These are phyloP conservation scores for Pichiaceae sp. DNA, from an alignment of 1,139 yeast species.

Conservation along the genomic window DNA sequence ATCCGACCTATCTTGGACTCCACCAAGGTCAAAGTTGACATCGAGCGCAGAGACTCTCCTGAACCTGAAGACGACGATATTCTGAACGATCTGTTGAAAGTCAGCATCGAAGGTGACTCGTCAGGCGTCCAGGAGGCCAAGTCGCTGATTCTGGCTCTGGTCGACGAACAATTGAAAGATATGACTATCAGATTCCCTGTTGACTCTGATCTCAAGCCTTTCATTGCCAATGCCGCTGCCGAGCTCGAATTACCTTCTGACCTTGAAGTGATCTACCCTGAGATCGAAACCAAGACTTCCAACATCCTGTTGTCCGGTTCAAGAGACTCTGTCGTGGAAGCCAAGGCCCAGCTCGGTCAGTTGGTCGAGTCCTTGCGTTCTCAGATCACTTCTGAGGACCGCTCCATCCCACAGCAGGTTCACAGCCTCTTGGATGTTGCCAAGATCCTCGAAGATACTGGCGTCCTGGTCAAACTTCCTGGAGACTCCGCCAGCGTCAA, in stretches of 20 bases:
- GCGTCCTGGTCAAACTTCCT: conserved; percentile 62
- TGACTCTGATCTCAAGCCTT: conserved; percentile 41
- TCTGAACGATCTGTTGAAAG: conserved; percentile 47
- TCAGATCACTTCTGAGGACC: conserved; percentile 31
- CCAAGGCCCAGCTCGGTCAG: conserved; percentile 38
- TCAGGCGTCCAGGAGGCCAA: conserved; percentile 78
- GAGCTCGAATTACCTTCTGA: conserved; percentile 22
- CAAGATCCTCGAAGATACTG: conserved; percentile 41
- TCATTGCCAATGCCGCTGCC: conserved; percentile 33
- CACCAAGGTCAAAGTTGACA: conserved; percentile 68
- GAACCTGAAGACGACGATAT: conserved; percentile 36
- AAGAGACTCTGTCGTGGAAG: conserved; percentile 47
- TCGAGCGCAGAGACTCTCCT: conserved; percentile 36
- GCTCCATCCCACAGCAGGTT: conserved; percentile 39
- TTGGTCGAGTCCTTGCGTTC: conserved; percentile 39
- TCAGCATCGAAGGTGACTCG: conserved; percentile 74
- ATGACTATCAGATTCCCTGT: conserved; percentile 42
- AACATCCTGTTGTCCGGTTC: conserved; percentile 50
- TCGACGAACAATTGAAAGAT: conserved; percentile 63
- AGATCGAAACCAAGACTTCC: conserved; percentile 18
- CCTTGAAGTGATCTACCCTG: conserved; percentile 29
- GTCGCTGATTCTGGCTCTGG: conserved; percentile 60
- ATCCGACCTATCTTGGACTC: conserved; percentile 72
- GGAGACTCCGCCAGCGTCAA: conserved; percentile 32
- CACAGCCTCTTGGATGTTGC: conserved; percentile 38